phyloP scores from a whole-genome alignment of 169 alveolate genomes.

The Pseudocohnilembus persalinus region DNA sequence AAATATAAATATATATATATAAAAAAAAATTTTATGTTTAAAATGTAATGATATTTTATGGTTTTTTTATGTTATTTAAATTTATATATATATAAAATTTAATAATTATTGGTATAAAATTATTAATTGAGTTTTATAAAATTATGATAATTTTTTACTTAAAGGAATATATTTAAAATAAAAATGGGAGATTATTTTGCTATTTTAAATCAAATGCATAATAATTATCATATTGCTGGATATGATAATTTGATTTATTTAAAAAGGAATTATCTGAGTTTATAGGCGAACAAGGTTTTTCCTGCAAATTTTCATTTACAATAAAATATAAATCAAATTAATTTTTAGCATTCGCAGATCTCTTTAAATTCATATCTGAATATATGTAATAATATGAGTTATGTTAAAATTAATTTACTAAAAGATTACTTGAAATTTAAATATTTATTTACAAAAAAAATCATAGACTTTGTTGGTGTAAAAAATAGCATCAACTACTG shows the following conservation, averaged over 20 bases:
- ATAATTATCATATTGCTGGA: neutral
- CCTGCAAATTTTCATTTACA: neutral
- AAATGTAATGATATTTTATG: too few relatives aligned
- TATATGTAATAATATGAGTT: too few relatives aligned
- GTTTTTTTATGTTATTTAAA: too few relatives aligned
- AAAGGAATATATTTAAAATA: neutral
- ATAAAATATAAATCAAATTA: too few relatives aligned
- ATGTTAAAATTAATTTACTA: too few relatives aligned
- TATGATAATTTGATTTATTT: neutral
- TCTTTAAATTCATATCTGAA: neutral
- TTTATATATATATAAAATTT: too few relatives aligned
- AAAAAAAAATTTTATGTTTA: too few relatives aligned
- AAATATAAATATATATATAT: too few relatives aligned
- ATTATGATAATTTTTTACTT: too few relatives aligned
- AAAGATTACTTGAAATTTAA: too few relatives aligned
- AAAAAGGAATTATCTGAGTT: neutral
- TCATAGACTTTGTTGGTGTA: neutral
- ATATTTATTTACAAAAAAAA: neutral
- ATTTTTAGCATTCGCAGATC: neutral
- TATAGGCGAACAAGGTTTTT: neutral
- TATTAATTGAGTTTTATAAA: too few relatives aligned
- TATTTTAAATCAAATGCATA: neutral
- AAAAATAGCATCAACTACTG: neutral
- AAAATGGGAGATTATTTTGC: neutral
- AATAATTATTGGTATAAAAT: too few relatives aligned